These are phyloP conservation scores for Solanum aculeatissimum DNA, from an alignment of 305 asterid genomes.

Conservation along the genomic window DNA sequence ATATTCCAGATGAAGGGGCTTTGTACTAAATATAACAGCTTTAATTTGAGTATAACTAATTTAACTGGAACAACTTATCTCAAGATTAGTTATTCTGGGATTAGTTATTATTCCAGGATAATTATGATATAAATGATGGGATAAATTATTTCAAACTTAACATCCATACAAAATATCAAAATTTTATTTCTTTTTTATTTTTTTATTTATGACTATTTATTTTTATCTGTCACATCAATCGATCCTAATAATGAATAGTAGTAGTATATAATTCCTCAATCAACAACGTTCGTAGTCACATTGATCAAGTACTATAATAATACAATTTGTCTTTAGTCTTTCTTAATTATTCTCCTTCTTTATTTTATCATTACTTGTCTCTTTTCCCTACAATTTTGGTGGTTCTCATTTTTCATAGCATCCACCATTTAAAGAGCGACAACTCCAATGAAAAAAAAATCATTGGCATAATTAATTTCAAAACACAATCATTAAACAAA, in stretches of 20 bases:
- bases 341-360: background rate
- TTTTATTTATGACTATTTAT: too few relatives aligned
- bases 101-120: too few relatives aligned
- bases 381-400: background rate
- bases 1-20: background rate
- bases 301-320: background rate
- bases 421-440: background rate
- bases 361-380: background rate
- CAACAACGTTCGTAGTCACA: background rate
- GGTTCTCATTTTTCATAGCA: background rate
- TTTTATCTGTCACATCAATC: too few relatives aligned
- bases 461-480: background rate
- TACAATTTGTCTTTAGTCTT: background rate
- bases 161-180: too few relatives aligned
- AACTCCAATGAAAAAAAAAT: background rate
- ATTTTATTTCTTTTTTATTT: too few relatives aligned
- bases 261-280: background rate
- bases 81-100: too few relatives aligned
- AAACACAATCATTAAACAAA: background rate
- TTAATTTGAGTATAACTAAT: background rate
- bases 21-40: background rate
- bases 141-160: too few relatives aligned
- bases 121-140: too few relatives aligned
- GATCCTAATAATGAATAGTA: background rate
- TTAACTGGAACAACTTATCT: too few relatives aligned